Base-by-base conservation (phyloP, 1,284 basidiomycete species). In the Thecaphora thlaspeos region DNA sequence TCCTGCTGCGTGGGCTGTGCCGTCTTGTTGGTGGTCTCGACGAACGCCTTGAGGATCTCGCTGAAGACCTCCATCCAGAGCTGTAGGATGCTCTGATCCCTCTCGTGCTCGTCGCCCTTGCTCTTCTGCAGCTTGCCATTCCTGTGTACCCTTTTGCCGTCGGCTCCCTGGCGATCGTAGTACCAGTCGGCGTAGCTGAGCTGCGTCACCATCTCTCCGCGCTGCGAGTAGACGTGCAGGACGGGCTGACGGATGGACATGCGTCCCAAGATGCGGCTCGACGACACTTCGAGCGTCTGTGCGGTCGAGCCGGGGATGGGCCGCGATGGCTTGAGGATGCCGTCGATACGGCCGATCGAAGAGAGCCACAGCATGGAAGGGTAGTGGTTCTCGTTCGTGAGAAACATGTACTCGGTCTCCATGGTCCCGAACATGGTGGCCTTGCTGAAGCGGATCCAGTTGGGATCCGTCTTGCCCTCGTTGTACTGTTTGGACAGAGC, bases 341-440 rank as follows among this genome's bases (percentile, higher is more conserved):
- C 18, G 19, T 64, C 61, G 14, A 60, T 4, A 2, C 43, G 23
- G 10, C 61, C 61, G 4, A 64, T 26, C 21, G 53, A 56, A 7
- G 39, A 44, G 19, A 64, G 47, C 61, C 61, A 64, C 23, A 53
- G 56, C 56, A 60, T 64, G 41, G 50, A 51, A 4, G 61, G 61
- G 42, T 64, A 64, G 41, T 53, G 45, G 0, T 39, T 41, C 0
- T n/a, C n/a, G 14, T 42, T 19, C 2, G 37, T 22, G 2, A 60
- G 38, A 24, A 60, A 46, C 26, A 60, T 50, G n/a, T n/a, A n/a
- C 37, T 64, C 61, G 38, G 56, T 56, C 12, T 46, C 23, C 57
- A 60, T 64, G 0, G 61, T 64, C 12, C 41, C 26, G 11, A 44
- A 53, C 50, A 64, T 42, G n/a, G 55, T 32, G 0, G 56, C 50